These are phyloP conservation scores for Fraxinus dipetala DNA, from an alignment of 305 asterid genomes.

Conservation along the genomic window DNA sequence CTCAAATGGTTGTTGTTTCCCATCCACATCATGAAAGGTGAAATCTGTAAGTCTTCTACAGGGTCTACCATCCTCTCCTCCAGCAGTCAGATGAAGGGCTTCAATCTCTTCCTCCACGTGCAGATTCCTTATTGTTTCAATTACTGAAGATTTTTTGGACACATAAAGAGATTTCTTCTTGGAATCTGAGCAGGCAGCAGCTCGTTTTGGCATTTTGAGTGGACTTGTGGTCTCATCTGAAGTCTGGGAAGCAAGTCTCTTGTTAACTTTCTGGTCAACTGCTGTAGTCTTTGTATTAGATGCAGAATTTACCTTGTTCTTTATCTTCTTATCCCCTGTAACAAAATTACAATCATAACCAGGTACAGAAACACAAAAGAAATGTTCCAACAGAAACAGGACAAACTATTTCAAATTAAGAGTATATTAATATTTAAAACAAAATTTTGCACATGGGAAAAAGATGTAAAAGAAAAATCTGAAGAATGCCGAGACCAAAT, in stretches of 20 bases:
- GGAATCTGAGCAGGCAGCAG: conserved; percentile 73
- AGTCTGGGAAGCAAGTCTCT: conserved; percentile 43
- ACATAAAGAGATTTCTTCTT: conserved; percentile 57
- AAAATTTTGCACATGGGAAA: neutral
- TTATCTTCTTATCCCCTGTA: neutral
- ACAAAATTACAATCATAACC: neutral
- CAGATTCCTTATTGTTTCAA: conserved; percentile 56
- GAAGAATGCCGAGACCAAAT: neutral
- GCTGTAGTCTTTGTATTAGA: conserved; percentile 20
- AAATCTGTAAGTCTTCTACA: conserved; percentile 73
- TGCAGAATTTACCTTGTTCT: neutral
- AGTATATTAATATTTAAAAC: neutral
- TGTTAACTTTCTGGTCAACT: conserved; percentile 16
- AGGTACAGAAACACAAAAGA: neutral
- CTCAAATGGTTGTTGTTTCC: conserved; percentile 75
- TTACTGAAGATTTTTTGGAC: conserved; percentile 45
- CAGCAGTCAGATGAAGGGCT: conserved; percentile 72
- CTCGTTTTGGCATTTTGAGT: conserved; percentile 78
- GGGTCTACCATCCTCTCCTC: conserved; percentile 59
- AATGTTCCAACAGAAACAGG: neutral
- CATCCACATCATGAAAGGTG: conserved; percentile 59
- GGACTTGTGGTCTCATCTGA: conserved; percentile 38
- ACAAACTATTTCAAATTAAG: neutral
- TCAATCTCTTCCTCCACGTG: conserved; percentile 63
- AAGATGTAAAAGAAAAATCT: neutral